Conservation (phyloP, 768 basidiomycete species). For the Trametes cinnabarina region DNA sequence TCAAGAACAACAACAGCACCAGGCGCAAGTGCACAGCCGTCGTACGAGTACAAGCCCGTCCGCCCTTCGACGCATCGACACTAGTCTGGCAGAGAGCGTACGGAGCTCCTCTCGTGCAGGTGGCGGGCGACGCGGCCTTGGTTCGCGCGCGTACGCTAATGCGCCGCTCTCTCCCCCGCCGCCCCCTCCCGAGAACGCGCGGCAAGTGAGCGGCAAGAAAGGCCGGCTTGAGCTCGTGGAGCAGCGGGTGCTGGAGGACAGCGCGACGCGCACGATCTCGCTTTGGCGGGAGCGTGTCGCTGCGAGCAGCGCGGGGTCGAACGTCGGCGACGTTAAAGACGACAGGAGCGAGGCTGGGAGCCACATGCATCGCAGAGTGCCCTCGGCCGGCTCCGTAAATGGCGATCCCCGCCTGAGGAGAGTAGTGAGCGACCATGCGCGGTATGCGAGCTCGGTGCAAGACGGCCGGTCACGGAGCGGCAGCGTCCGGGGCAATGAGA, state of each 20-base stretch:
- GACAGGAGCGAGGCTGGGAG: constrained; percentile 23
- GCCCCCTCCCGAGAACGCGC: constrained; percentile 20
- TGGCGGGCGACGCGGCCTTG: not conserved
- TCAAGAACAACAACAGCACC: not conserved
- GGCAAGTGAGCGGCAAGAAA: constrained; percentile 25
- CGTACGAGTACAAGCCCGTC: constrained; percentile 5
- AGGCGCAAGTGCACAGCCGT: not conserved
- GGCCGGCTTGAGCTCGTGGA: constrained; percentile 32
- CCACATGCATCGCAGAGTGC: constrained; percentile 20
- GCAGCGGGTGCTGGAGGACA: constrained; percentile 33
- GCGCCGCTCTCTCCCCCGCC: not conserved
- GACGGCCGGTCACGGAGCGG: constrained; percentile 5
- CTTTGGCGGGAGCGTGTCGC: constrained; percentile 37
- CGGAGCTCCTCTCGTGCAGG: constrained; percentile 8
- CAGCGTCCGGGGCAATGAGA: not conserved
- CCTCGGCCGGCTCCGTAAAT: constrained; percentile 12
- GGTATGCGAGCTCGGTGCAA: constrained; percentile 6
- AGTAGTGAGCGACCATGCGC: constrained; percentile 16
- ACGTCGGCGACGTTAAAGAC: not conserved
- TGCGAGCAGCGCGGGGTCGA: constrained; percentile 23
- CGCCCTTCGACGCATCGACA: constrained; percentile 7
- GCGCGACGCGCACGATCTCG: constrained; percentile 35
- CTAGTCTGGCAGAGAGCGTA: constrained; percentile 8
- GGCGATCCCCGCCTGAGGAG: constrained; percentile 17
- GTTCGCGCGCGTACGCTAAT: not conserved